Evolutionary conservation across 306 rosid genomes (phyloP).

Genomic region (Cyclanthera cordifolia): DNA sequence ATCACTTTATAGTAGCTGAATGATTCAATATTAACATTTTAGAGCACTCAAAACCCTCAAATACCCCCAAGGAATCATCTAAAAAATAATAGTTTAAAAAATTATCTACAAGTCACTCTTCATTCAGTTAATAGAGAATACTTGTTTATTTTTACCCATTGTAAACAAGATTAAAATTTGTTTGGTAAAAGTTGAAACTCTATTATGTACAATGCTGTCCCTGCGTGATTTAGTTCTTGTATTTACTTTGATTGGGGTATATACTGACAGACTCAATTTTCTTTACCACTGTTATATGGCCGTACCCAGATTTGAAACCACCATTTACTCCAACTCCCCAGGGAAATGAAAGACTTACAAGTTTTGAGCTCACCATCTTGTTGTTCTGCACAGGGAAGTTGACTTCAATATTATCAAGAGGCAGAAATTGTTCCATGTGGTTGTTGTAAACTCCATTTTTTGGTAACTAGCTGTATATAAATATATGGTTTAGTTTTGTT

Average conservation of each 20-base stretch:
- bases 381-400: conserved; percentile 1
- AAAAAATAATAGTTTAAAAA: background rate
- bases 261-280: background rate
- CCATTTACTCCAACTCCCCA: conserved; percentile 69
- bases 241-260: background rate
- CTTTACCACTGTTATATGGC: conserved; percentile 14
- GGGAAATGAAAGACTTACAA: conserved; percentile 11
- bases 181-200: background rate
- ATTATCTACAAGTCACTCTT: background rate
- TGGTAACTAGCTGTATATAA: background rate
- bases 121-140: background rate
- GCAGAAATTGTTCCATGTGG: background rate
- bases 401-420: background rate
- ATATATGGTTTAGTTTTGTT: background rate
- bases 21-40: background rate
- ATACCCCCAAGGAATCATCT: background rate
- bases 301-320: conserved; percentile 79
- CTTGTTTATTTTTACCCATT: background rate
- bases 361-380: conserved; percentile 1
- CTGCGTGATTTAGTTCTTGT: background rate
- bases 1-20: background rate
- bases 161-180: background rate
- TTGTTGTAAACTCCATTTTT: conserved; percentile 6
- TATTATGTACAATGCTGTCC: background rate
- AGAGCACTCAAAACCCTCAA: background rate